phyloP scores from a whole-genome alignment of 345 rosid species.

The Eucalyptus polyanthemos region DNA sequence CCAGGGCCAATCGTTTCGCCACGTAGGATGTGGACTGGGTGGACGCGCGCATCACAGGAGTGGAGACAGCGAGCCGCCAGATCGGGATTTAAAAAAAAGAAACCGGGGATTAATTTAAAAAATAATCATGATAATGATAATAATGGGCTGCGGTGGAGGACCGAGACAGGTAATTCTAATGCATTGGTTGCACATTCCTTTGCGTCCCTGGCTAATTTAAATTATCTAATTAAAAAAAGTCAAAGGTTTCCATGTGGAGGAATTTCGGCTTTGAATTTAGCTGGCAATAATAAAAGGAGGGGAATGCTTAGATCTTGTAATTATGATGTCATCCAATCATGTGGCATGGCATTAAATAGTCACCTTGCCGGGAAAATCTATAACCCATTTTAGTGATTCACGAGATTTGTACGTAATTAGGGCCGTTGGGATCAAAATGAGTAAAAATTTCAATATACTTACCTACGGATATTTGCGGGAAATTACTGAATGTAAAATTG shows the following conservation, averaged over 20 bases:
- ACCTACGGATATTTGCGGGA: neutral
- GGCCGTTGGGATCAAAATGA: neutral
- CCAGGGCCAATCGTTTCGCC: neutral
- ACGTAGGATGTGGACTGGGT: neutral
- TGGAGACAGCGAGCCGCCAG: neutral
- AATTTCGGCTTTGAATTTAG: neutral
- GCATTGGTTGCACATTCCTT: neutral
- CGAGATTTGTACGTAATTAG: neutral
- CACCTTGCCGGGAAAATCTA: neutral
- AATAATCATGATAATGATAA: neutral
- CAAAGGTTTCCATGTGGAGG: neutral
- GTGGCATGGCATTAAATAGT: neutral
- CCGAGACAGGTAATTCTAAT: neutral
- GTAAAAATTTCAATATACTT: neutral
- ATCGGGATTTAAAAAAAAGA: neutral
- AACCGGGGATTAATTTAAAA: neutral
- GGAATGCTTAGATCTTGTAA: neutral
- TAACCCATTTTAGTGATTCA: neutral
- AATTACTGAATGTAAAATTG: neutral
- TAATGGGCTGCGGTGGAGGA: neutral
- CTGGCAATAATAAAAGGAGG: neutral
- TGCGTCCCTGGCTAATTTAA: neutral
- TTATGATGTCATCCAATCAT: neutral
- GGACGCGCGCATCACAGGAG: neutral
- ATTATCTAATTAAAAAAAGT: neutral